Percentiles rank a stretch among this genome's conserved stretches.
phyloP scores from a whole-genome alignment of 2,329 filamentous ascomycete genomes.

The Penicillium concentricum region DNA sequence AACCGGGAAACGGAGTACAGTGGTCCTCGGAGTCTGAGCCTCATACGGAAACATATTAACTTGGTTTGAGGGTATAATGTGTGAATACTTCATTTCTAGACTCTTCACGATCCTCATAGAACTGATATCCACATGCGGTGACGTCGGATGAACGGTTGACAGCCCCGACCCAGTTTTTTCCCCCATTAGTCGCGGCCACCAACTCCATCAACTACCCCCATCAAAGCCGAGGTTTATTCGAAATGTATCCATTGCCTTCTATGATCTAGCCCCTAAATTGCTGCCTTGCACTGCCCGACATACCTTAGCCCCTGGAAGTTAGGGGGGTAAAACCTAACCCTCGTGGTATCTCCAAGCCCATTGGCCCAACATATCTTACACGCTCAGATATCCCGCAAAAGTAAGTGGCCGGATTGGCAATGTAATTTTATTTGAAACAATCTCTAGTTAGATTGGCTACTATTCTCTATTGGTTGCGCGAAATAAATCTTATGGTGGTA shows the following conservation, averaged over 20 bases:
- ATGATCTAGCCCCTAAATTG: background rate
- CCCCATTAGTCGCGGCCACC: slow-evolving; percentile 8
- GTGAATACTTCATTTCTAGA: background rate
- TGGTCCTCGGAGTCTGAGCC: slow-evolving; percentile 10
- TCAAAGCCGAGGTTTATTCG: slow-evolving; percentile 14
- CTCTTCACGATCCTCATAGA: slow-evolving; percentile 10
- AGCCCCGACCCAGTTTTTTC: slow-evolving; percentile 25
- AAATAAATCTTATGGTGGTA: background rate
- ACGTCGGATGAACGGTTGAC: slow-evolving; percentile 19
- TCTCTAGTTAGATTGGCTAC: background rate
- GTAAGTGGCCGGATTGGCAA: slow-evolving; percentile 3
- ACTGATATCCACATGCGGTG: slow-evolving; percentile 17
- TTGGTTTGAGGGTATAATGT: background rate
- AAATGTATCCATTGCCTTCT: slow-evolving; percentile 8
- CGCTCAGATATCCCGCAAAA: slow-evolving; percentile 7
- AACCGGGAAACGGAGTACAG: slow-evolving; percentile 18
- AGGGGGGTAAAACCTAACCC: background rate
- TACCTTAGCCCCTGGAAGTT: background rate
- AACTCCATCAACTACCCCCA: background rate
- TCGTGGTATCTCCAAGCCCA: background rate
- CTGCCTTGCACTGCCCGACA: slow-evolving; percentile 1
- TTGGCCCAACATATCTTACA: background rate
- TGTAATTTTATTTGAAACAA: background rate
- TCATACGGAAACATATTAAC: background rate
- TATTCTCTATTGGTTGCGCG: background rate